Conservation (phyloP, 2,329 filamentous ascomycete genomes). For the Ophiosphaerella korrae region DNA sequence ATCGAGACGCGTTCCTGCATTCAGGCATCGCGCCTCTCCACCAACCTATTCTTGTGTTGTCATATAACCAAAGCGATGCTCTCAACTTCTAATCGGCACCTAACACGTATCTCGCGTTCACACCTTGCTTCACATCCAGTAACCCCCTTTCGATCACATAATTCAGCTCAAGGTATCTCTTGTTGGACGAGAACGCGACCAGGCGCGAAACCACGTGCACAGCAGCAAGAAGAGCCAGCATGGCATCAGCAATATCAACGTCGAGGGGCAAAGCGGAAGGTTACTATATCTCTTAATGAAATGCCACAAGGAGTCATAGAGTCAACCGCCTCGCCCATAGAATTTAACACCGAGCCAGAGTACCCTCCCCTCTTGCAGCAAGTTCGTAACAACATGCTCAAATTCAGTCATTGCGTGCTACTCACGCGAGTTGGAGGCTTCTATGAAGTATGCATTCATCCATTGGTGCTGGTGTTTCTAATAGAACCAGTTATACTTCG, state of each 20-base stretch:
- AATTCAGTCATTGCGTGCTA: conserved; percentile 87
- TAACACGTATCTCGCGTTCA: conserved; percentile 6
- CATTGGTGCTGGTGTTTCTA: conserved; percentile 11
- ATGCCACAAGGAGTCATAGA: conserved; percentile 63
- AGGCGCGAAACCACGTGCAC: conserved; percentile 37
- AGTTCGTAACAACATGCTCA: conserved; percentile 85
- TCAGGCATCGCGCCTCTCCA: conserved; percentile 1
- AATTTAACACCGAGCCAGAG: conserved; percentile 56
- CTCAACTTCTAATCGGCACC: conserved; percentile 7
- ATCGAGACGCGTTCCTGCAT: conserved; percentile 27
- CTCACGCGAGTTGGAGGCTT: conserved; percentile 93
- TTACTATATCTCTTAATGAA: conserved; percentile 45
- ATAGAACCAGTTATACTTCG: conserved; percentile 74
- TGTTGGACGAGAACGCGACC: conserved; percentile 29
- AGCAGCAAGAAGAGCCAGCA: conserved; percentile 7
- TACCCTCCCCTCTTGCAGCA: conserved; percentile 92
- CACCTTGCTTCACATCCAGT: neutral
- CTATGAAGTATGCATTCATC: conserved; percentile 68
- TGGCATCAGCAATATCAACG: conserved; percentile 22
- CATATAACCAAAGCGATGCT: conserved; percentile 24
- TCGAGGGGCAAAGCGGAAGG: conserved; percentile 50
- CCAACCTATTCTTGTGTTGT: conserved; percentile 1
- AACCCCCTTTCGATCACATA: neutral
- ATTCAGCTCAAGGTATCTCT: neutral
- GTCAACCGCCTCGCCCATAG: conserved; percentile 46